phyloP scores from a whole-genome alignment of 2,329 filamentous ascomycete genomes.

The Penicillium sp. region DNA sequence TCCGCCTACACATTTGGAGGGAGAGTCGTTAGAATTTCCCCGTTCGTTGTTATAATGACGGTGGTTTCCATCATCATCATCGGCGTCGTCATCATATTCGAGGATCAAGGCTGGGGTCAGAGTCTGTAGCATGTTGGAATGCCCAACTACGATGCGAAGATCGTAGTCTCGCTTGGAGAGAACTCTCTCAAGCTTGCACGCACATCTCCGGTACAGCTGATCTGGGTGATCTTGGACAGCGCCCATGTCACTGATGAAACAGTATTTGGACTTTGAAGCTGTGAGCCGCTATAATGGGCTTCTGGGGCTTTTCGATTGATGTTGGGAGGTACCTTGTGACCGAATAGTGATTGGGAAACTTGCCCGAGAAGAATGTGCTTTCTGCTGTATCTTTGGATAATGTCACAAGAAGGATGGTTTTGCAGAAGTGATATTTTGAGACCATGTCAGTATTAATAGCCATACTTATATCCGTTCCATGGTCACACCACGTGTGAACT shows the following conservation, averaged over 20 bases:
- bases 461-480: background rate
- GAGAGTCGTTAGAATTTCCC: background rate
- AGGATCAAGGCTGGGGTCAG: background rate
- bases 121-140: background rate
- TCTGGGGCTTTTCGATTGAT: background rate
- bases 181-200: background rate
- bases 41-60: background rate
- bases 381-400: background rate
- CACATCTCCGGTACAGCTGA: background rate
- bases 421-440: background rate
- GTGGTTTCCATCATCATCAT: background rate
- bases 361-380: background rate
- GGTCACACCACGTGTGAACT: background rate
- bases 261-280: background rate
- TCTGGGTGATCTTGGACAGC: too few relatives aligned
- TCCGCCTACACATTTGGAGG: too few relatives aligned
- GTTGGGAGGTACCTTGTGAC: background rate
- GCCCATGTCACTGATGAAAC: background rate
- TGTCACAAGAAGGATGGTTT: background rate
- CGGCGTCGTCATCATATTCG: background rate
- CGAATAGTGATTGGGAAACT: background rate
- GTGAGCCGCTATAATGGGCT: background rate
- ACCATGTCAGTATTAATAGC: background rate
- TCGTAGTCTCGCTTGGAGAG: background rate
- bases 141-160: background rate